A percentile compares a stretch with the other conserved stretches of the same genome.
Conservation (phyloP, 352 stramenopile species). For the Aphanomyces euteiches region DNA sequence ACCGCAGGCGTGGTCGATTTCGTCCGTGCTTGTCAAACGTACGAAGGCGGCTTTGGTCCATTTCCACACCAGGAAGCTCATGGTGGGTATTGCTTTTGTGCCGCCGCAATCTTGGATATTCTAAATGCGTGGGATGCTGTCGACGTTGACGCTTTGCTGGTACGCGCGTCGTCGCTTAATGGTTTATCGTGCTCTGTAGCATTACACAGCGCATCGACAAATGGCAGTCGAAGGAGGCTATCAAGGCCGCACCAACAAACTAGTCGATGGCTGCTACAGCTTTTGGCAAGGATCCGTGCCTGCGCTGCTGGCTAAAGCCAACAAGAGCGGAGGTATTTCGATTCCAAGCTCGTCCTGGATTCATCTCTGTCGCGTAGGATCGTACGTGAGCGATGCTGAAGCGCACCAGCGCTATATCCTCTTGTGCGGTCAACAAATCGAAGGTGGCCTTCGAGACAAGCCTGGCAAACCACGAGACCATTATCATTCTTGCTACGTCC, state of each 20-base stretch:
- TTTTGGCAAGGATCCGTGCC: conserved; percentile 96
- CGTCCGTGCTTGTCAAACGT: conserved; percentile 93
- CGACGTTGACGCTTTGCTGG: conserved; percentile 46
- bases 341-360: conserved; percentile 1
- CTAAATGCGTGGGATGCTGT: conserved; percentile 68
- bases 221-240: conserved; percentile 91
- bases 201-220: conserved; percentile 87
- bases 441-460: conserved; percentile 92
- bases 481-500: conserved; percentile 99
- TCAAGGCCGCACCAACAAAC: conserved; percentile 97
- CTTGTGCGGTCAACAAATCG: conserved; percentile 91
- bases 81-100: conserved; percentile 98
- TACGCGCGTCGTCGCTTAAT: conserved; percentile 35
- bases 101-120: conserved; percentile 91
- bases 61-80: conserved; percentile 95
- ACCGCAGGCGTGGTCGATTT: conserved; percentile 72
- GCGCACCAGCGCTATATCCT: conserved; percentile 91
- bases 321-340: background rate
- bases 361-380: conserved; percentile 7
- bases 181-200: background rate
- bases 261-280: conserved; percentile 99
- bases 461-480: conserved; percentile 94
- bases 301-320: conserved; percentile 55
- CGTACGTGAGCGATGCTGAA: conserved; percentile 67
- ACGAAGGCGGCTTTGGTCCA: conserved; percentile 95